phyloP scores from a whole-genome alignment of 2,329 filamentous ascomycete genomes.

The Trichoderma simmonsii region DNA sequence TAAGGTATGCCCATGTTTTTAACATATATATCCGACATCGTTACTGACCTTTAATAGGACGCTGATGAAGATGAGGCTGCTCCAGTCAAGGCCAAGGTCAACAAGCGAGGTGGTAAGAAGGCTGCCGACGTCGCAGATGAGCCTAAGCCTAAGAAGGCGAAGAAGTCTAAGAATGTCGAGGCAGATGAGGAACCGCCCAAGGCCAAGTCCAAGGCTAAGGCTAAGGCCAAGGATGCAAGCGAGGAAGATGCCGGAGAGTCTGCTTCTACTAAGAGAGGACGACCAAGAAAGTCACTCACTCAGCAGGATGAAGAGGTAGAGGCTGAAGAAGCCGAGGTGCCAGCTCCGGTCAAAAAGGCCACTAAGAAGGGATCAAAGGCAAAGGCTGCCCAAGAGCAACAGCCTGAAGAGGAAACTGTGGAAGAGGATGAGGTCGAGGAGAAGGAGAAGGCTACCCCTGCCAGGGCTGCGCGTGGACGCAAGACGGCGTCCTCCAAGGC shows the following conservation, averaged over 20 bases:
- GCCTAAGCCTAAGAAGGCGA: slow-evolving; percentile 37
- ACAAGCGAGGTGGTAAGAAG: neutral
- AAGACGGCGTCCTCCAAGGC: slow-evolving; percentile 10
- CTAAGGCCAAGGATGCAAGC: slow-evolving; percentile 15
- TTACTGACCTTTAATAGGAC: slow-evolving; percentile 20
- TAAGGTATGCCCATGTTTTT: slow-evolving; percentile 21
- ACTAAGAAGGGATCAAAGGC: slow-evolving; percentile 19
- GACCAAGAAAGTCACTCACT: slow-evolving; percentile 11
- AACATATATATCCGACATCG: slow-evolving; percentile 18
- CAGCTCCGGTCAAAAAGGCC: slow-evolving; percentile 15
- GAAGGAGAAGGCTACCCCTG: slow-evolving; percentile 18
- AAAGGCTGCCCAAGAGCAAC: neutral
- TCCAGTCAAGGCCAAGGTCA: slow-evolving; percentile 28
- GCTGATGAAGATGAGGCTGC: slow-evolving; percentile 29
- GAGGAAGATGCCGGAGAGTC: neutral
- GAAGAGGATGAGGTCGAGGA: slow-evolving; percentile 26
- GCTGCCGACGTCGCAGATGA: slow-evolving; percentile 30
- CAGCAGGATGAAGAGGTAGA: slow-evolving; percentile 12
- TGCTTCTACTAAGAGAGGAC: neutral
- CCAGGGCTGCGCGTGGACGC: slow-evolving; percentile 10
- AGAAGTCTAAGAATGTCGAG: slow-evolving; percentile 29
- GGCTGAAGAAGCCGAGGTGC: slow-evolving; percentile 17
- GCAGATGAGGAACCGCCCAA: slow-evolving; percentile 26
- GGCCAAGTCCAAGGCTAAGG: slow-evolving; percentile 26
- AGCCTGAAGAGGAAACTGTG: slow-evolving; percentile 13